Evolutionary conservation across 2,329 filamentous ascomycete genomes (phyloP).

Genomic region (Aspergillus jensenii): DNA sequence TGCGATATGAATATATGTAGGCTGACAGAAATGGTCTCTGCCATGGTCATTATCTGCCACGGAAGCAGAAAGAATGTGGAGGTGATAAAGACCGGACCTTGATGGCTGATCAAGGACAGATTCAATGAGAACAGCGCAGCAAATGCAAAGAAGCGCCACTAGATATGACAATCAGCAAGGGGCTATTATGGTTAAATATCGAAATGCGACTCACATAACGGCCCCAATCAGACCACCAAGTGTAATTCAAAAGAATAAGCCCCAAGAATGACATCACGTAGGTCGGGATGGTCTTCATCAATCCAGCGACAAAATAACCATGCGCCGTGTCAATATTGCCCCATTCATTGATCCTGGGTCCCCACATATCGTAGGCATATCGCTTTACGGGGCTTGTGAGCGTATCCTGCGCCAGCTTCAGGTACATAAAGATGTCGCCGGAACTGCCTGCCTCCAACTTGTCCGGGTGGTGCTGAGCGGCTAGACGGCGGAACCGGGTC

Average conservation of each 20-base stretch:
- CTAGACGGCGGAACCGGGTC: slow-evolving; percentile 76
- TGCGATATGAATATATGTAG: slow-evolving; percentile 81
- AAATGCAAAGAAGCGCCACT: slow-evolving; percentile 56
- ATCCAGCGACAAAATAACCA: slow-evolving; percentile 70
- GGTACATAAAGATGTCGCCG: slow-evolving; percentile 69
- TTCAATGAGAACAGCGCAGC: slow-evolving; percentile 58
- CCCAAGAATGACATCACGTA: slow-evolving; percentile 40
- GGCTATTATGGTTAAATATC: neutral
- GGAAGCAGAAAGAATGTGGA: slow-evolving; percentile 62
- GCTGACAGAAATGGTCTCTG: slow-evolving; percentile 73
- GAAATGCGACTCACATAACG: slow-evolving; percentile 42
- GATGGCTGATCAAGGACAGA: slow-evolving; percentile 56
- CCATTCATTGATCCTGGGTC: slow-evolving; percentile 69
- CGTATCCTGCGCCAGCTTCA: slow-evolving; percentile 81
- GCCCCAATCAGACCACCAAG: slow-evolving; percentile 44
- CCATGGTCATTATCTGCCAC: slow-evolving; percentile 77
- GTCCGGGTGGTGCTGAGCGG: slow-evolving; percentile 74
- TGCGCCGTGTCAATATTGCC: slow-evolving; percentile 55
- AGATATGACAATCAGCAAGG: slow-evolving; percentile 1
- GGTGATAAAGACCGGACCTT: slow-evolving; percentile 39
- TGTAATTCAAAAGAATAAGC: slow-evolving; percentile 39
- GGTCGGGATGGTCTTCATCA: slow-evolving; percentile 46
- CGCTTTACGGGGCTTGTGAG: slow-evolving; percentile 72
- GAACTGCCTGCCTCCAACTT: slow-evolving; percentile 55
- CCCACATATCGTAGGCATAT: slow-evolving; percentile 89